phyloP scores from a whole-genome alignment of 768 basidiomycete genomes.

The Vararia minispora region DNA sequence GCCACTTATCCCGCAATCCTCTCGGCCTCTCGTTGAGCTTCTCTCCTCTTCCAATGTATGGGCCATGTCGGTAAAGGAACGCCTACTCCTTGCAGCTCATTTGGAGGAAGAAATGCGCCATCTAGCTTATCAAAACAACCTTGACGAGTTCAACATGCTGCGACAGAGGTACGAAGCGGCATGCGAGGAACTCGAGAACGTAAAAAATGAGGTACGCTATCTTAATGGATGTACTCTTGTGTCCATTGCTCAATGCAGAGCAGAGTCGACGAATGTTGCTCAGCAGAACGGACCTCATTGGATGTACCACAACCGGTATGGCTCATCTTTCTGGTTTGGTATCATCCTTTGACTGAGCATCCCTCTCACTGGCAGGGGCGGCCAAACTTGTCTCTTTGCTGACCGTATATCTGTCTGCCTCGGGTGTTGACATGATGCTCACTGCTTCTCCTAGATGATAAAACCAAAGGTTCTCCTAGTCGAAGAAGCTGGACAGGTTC shows the following conservation, averaged over 20 bases:
- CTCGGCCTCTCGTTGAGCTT: constrained; percentile 28
- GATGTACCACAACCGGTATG: constrained; percentile 67
- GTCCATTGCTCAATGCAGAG: background rate
- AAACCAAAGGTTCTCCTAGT: constrained; percentile 54
- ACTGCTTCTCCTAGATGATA: constrained; percentile 31
- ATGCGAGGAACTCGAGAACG: constrained; percentile 24
- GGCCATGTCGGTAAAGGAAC: constrained; percentile 41
- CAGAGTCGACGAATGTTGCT: constrained; percentile 50
- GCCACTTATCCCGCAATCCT: constrained; percentile 26
- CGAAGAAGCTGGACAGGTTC: constrained; percentile 75
- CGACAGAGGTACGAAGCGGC: constrained; percentile 31
- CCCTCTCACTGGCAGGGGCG: constrained; percentile 37
- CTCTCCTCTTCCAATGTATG: constrained; percentile 33
- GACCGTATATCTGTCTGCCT: constrained; percentile 27
- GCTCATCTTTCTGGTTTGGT: background rate
- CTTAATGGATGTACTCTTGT: background rate
- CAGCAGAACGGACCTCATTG: constrained; percentile 46
- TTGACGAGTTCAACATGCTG: constrained; percentile 31
- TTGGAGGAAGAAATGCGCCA: constrained; percentile 37
- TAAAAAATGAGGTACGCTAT: constrained; percentile 42
- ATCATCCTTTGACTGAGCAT: background rate
- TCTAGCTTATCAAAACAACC: constrained; percentile 19
- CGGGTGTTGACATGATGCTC: background rate
- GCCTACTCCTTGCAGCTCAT: constrained; percentile 28
- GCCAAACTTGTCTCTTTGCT: constrained; percentile 53